phyloP scores from a whole-genome alignment of 75 land plant species.

The Cunninghamia lanceolata region DNA sequence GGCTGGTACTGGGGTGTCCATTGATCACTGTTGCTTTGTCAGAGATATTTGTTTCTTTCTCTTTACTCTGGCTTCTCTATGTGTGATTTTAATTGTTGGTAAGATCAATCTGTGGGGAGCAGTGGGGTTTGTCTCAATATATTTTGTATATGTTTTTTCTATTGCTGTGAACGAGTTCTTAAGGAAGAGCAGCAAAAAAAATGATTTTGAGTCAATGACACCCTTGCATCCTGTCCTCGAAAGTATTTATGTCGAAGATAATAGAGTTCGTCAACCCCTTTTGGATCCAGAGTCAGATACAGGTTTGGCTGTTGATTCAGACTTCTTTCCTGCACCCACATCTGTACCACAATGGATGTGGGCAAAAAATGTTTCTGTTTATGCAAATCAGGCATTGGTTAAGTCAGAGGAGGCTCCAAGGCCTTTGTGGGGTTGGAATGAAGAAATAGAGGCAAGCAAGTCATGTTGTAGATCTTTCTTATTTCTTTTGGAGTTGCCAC shows the following conservation, averaged over 20 bases:
- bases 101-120: slow-evolving; percentile 57
- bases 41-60: slow-evolving; percentile 63
- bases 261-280: background rate
- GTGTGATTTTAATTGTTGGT: slow-evolving; percentile 39
- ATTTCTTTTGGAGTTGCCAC: slow-evolving; percentile 42
- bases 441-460: background rate
- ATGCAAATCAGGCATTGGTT: slow-evolving; percentile 4
- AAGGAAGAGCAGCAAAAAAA: background rate
- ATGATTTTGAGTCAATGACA: background rate
- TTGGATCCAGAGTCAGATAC: background rate
- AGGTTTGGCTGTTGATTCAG: background rate
- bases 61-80: slow-evolving; percentile 29
- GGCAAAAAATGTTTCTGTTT: background rate
- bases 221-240: background rate
- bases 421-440: slow-evolving; percentile 13
- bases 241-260: slow-evolving; percentile 1
- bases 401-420: background rate
- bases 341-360: slow-evolving; percentile 10
- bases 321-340: background rate
- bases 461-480: slow-evolving; percentile 4
- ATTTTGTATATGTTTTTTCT: slow-evolving; percentile 44
- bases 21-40: slow-evolving; percentile 43
- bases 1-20: background rate
- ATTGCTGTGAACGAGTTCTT: slow-evolving; percentile 17
- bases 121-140: slow-evolving; percentile 43